Evolutionary conservation across 345 rosid genomes (phyloP), one percentile per base, ranked within the genome.

Genomic region (Nasturtium officinale): DNA sequence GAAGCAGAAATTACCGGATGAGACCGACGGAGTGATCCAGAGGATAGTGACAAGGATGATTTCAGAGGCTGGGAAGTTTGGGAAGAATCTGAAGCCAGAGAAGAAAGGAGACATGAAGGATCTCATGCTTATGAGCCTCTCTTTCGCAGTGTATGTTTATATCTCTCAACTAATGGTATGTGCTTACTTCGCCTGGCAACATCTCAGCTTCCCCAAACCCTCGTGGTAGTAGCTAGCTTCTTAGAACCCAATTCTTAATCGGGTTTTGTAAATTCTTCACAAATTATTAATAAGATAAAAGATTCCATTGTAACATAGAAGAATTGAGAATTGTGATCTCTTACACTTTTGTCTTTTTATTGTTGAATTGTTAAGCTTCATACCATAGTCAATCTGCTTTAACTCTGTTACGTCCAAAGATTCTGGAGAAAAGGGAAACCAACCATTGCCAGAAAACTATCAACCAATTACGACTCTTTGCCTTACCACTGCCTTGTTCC

Each of bases 51-150:
- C 48, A 9, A 71, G n/a, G 73, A 42, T 71, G 16, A 17, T 65
- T 12, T 58, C 72, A 51, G 63, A 57, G 38, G 72, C 32, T 40
- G 67, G 13, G 32, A 77, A 70, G 72, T 10, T 77, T 2, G 77
- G 72, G 32, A 77, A 48, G 55, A 40, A 30, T 42, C 30, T 65
- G 40, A 71, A 57, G 50, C 61, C 61, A 50, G 76, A 71, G 76
- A 81, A 71, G 48, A 86, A 87, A 81, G 98, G 98, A 47, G 97
- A 87, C 51, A 82, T 91, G 82, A 93, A 89, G 74, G 97, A 93
- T 72, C 46, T 87, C 61, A 77, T 82, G 69, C 79, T 90, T 77
- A 90, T 89, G 93, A 81, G 91, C 45, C 74, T 93, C n/a, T 86
- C 97, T 8, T 90, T 90, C 74, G 97, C 98, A 17, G 83, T 93